These are phyloP conservation scores for Myxozyma sirexii DNA, from an alignment of 805 yeast genomes.

Conservation along the genomic window DNA sequence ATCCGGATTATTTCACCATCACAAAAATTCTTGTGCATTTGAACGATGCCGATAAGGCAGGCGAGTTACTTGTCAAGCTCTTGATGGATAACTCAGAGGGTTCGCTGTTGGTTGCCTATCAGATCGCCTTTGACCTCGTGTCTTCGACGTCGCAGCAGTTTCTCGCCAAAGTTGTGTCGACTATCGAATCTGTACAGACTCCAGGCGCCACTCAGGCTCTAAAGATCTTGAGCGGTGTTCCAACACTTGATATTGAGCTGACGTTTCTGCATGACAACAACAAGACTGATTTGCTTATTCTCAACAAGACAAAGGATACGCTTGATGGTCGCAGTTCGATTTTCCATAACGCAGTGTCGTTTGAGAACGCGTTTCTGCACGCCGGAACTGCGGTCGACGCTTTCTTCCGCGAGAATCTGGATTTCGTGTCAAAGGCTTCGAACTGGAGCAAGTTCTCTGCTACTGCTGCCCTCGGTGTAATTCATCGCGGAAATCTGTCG, in stretches of 20 bases:
- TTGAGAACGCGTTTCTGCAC: constrained; percentile 91
- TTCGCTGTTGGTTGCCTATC: constrained; percentile 69
- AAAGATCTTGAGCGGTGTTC: constrained; percentile 82
- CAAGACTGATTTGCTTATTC: constrained; percentile 79
- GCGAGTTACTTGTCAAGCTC: constrained; percentile 64
- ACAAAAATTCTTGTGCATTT: constrained; percentile 87
- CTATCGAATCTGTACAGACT: constrained; percentile 41
- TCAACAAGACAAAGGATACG: constrained; percentile 76
- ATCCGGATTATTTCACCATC: constrained; percentile 80
- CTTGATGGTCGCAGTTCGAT: constrained; percentile 91
- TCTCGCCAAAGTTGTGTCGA: constrained; percentile 54
- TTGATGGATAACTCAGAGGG: constrained; percentile 48
- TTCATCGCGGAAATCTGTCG: constrained; percentile 90
- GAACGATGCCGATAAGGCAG: constrained; percentile 73
- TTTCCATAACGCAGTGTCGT: constrained; percentile 94
- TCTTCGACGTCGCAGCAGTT: constrained; percentile 89
- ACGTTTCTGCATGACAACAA: constrained; percentile 86
- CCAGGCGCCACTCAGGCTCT: constrained; percentile 48
- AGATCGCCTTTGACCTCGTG: constrained; percentile 93
- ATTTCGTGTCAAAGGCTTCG: constrained; percentile 96
- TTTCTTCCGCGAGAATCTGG: constrained; percentile 84
- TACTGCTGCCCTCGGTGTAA: constrained; percentile 96
- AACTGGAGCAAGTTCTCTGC: constrained; percentile 98
- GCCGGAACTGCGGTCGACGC: constrained; percentile 96
- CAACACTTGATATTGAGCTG: constrained; percentile 88